Evolutionary conservation across 116 monocot genomes (phyloP).

Genomic region (Papilionanthe hybrid): DNA sequence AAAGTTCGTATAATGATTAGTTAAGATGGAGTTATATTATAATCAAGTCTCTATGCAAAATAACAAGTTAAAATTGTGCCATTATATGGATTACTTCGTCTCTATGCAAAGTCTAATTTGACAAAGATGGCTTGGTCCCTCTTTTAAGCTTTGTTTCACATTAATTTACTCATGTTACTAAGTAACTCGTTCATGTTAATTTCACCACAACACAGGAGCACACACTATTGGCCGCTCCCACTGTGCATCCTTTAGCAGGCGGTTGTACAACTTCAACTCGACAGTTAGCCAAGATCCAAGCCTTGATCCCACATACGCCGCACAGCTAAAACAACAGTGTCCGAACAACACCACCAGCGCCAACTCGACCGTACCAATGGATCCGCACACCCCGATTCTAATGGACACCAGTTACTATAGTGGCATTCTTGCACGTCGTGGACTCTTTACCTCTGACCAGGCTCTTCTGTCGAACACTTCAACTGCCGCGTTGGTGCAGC

Average conservation of each 20-base stretch:
- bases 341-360: constrained; percentile 2
- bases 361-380: constrained; percentile 7
- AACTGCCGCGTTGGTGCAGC: constrained; percentile 6
- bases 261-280: constrained; percentile 31
- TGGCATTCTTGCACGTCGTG: not conserved
- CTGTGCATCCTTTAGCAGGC: constrained; percentile 23
- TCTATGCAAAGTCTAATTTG: too few species aligned
- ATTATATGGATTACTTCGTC: too few species aligned
- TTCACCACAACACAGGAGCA: not conserved
- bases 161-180: too few species aligned
- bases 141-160: too few species aligned
- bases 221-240: constrained; percentile 34
- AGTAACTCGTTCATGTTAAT: too few species aligned
- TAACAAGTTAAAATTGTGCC: too few species aligned
- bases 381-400: not conserved
- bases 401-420: constrained; percentile 30
- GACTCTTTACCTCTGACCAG: constrained; percentile 21
- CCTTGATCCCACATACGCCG: constrained; percentile 7
- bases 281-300: constrained; percentile 5
- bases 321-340: constrained; percentile 1
- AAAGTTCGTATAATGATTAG: too few species aligned
- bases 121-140: too few species aligned
- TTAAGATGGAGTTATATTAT: too few species aligned
- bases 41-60: too few species aligned
- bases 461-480: constrained; percentile 2